A percentile compares a stretch with the other conserved stretches of the same genome.
Conservation (phyloP, 2,329 filamentous ascomycete genomes). For the Nothopassalora personata region DNA sequence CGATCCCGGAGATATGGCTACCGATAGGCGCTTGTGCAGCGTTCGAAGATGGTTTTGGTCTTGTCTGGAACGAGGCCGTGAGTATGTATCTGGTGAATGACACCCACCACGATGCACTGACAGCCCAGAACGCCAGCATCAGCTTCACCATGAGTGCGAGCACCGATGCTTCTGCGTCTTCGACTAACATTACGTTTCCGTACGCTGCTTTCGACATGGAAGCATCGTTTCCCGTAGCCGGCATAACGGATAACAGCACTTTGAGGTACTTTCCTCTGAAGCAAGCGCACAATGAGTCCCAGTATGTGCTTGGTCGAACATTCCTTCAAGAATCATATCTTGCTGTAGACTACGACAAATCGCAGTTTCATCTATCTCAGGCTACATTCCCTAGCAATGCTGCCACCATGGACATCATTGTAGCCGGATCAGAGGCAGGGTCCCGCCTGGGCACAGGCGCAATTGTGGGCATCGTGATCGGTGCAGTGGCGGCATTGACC, state of each 20-base stretch:
- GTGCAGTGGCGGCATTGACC: neutral
- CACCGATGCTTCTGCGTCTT: neutral
- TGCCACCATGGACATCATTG: neutral
- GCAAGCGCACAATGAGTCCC: slow-evolving; percentile 20
- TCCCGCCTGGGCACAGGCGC: neutral
- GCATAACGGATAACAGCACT: slow-evolving; percentile 9
- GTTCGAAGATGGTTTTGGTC: slow-evolving; percentile 37
- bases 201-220: slow-evolving; percentile 31
- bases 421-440: neutral
- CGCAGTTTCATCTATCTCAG: slow-evolving; percentile 10
- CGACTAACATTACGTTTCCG: slow-evolving; percentile 22
- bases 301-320: slow-evolving; percentile 26
- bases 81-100: slow-evolving; percentile 40
- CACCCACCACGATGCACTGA: slow-evolving; percentile 33
- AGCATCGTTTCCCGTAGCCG: slow-evolving; percentile 1
- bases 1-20: slow-evolving; percentile 39
- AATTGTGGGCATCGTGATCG: slow-evolving; percentile 1
- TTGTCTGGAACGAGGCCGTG: slow-evolving; percentile 35
- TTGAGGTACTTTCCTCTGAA: slow-evolving; percentile 24
- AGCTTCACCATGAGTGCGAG: slow-evolving; percentile 31
- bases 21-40: slow-evolving; percentile 36
- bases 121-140: slow-evolving; percentile 33
- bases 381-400: slow-evolving; percentile 1
- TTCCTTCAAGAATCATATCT: slow-evolving; percentile 29
- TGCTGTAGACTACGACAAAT: slow-evolving; percentile 11